Evolutionary conservation across 495 filamentous ascomycete species (phyloP).

Genomic region (Penicillium steckii): DNA sequence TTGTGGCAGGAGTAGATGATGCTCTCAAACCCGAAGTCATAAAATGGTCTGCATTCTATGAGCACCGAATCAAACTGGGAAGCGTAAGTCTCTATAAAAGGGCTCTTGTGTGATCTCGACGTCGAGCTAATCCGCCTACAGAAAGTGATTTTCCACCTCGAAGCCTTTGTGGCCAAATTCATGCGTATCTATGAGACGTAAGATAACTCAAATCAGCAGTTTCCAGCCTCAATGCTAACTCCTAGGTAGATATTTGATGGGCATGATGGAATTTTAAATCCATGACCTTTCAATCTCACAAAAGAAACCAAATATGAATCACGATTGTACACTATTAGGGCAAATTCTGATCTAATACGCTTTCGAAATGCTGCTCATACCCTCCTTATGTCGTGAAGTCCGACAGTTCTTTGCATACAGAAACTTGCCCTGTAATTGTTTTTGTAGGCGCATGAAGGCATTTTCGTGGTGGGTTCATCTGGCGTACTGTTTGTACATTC

Average conservation of each 20-base stretch:
- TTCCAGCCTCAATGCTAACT: conserved; percentile 17
- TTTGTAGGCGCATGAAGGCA: conserved; percentile 20
- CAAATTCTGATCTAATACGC: background rate
- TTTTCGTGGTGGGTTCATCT: conserved; percentile 7
- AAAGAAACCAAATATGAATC: conserved; percentile 29
- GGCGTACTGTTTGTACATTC: background rate
- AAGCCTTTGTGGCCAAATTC: conserved; percentile 97
- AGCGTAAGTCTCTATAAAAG: conserved; percentile 45
- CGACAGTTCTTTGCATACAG: background rate
- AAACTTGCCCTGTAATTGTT: background rate
- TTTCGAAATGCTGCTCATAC: background rate
- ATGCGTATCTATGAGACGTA: conserved; percentile 90
- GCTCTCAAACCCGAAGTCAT: conserved; percentile 87
- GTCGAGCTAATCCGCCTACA: conserved; percentile 19
- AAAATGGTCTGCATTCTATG: conserved; percentile 94
- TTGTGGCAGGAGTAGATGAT: conserved; percentile 84
- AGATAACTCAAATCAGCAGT: conserved; percentile 6
- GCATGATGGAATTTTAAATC: conserved; percentile 59
- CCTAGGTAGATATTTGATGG: conserved; percentile 72
- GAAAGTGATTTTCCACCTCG: conserved; percentile 97
- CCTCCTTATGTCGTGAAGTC: background rate
- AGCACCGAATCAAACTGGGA: conserved; percentile 86
- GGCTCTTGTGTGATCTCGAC: background rate
- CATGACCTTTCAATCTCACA: background rate
- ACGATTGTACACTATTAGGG: conserved; percentile 32